phyloP scores from a whole-genome alignment of 179 eudicot species.

The Heliamphora ciliata region DNA sequence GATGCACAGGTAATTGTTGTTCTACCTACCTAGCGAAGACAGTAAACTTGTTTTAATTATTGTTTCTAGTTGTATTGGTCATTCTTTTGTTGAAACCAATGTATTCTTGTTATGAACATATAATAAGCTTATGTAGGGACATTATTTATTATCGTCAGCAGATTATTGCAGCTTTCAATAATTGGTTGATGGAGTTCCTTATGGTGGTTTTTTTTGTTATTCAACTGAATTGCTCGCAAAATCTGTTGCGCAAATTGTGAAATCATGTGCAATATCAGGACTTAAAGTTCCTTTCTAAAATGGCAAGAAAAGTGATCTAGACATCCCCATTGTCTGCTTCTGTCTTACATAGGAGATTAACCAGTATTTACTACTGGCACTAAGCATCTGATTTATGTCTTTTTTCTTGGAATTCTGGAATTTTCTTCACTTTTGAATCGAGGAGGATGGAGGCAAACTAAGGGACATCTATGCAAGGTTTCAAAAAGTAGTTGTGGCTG shows the following conservation, averaged over 20 bases:
- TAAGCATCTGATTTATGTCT: neutral
- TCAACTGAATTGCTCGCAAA: neutral
- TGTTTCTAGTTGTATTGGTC: neutral
- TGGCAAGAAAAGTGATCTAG: neutral
- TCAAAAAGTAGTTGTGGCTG: too few relatives aligned
- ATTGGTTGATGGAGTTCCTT: neutral
- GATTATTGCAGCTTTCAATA: neutral
- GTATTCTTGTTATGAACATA: neutral
- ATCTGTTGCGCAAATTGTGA: neutral
- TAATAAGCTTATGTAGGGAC: neutral
- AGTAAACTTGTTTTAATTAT: neutral
- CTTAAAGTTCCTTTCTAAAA: neutral
- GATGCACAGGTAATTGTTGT: conserved; percentile 81
- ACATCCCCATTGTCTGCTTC: neutral
- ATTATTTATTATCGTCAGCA: neutral
- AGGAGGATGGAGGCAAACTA: too few relatives aligned
- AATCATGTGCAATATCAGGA: neutral
- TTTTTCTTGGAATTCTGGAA: neutral
- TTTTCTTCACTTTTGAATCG: too few relatives aligned
- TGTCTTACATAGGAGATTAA: neutral
- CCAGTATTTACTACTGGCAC: neutral
- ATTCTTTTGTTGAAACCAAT: neutral
- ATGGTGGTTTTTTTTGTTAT: neutral
- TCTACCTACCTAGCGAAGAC: neutral
- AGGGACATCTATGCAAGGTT: too few relatives aligned